Conservation (phyloP, 192 early-diverging fungal species). For the Lunasporangiospora selenospora region DNA sequence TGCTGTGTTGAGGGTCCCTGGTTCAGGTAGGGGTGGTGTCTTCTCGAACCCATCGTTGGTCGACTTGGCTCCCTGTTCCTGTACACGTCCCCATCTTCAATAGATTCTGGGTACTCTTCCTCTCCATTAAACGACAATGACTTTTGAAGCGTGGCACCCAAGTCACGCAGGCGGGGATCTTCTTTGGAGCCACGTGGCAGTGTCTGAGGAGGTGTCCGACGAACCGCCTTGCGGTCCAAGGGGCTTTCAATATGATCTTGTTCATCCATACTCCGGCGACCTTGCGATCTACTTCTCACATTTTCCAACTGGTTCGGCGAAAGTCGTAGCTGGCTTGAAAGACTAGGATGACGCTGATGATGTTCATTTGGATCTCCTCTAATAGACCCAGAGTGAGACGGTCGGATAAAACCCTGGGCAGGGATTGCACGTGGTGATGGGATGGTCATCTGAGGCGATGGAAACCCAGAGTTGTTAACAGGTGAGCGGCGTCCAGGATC, state of each 20-base stretch:
- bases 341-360: slow-evolving; percentile 17
- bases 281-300: slow-evolving; percentile 1
- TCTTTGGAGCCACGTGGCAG: slow-evolving; percentile 17
- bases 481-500: slow-evolving; percentile 7
- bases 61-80: background rate
- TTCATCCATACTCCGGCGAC: slow-evolving; percentile 29
- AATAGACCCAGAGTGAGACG: slow-evolving; percentile 7
- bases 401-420: slow-evolving; percentile 12
- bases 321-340: slow-evolving; percentile 11
- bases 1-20: slow-evolving; percentile 2
- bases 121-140: slow-evolving; percentile 40
- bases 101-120: slow-evolving; percentile 22
- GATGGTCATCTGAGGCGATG: slow-evolving; percentile 29
- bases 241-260: slow-evolving; percentile 26
- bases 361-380: slow-evolving; percentile 9
- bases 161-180: slow-evolving; percentile 27
- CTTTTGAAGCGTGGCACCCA: slow-evolving; percentile 37
- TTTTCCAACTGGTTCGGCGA: slow-evolving; percentile 35
- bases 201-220: slow-evolving; percentile 5
- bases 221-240: slow-evolving; percentile 12
- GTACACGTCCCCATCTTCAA: slow-evolving; percentile 9
- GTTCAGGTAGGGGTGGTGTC: slow-evolving; percentile 32
- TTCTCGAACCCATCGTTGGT: background rate
- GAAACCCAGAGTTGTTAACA: slow-evolving; percentile 28
- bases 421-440: slow-evolving; percentile 22